Conservation (phyloP, 2,329 filamentous ascomycete species). For the Lachnellula suecica region DNA sequence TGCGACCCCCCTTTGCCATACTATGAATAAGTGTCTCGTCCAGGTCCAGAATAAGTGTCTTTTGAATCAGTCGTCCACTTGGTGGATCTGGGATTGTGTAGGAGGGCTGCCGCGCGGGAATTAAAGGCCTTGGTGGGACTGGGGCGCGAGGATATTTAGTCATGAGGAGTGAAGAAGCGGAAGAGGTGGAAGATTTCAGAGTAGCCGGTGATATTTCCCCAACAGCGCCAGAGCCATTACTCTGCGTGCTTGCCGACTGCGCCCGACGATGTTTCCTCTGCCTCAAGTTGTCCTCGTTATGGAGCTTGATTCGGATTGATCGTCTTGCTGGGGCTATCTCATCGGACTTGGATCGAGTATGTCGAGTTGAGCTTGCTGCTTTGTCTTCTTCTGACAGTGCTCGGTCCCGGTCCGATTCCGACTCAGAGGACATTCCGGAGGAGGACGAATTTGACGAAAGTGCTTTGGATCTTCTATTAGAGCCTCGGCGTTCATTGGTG, state of each 20-base stretch:
- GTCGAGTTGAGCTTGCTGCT: constrained; percentile 36
- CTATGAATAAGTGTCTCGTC: constrained; percentile 98
- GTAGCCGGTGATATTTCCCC: constrained; percentile 65
- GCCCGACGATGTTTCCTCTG: constrained; percentile 70
- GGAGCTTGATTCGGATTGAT: constrained; percentile 87
- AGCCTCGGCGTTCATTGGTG: constrained; percentile 13
- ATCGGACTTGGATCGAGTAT: constrained; percentile 67
- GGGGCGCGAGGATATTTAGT: constrained; percentile 91
- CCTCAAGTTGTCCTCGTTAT: constrained; percentile 73
- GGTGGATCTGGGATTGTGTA: constrained; percentile 62
- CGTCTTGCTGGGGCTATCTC: constrained; percentile 68
- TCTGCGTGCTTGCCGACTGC: constrained; percentile 45
- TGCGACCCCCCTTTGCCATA: constrained; percentile 92
- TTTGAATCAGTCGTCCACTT: constrained; percentile 62
- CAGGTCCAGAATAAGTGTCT: constrained; percentile 92
- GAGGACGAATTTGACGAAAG: constrained; percentile 44
- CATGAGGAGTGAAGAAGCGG: constrained; percentile 64
- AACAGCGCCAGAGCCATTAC: constrained; percentile 35
- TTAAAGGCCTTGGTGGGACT: constrained; percentile 82
- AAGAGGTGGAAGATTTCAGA: constrained; percentile 91
- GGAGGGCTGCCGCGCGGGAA: constrained; percentile 85
- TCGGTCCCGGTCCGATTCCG: constrained; percentile 59
- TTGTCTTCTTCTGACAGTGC: constrained; percentile 20
- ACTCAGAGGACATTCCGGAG: constrained; percentile 62
- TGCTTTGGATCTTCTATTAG: constrained; percentile 16